Evolutionary conservation across 2,329 filamentous ascomycete genomes (phyloP).

Genomic region (Ophiostoma himal-ulmi): DNA sequence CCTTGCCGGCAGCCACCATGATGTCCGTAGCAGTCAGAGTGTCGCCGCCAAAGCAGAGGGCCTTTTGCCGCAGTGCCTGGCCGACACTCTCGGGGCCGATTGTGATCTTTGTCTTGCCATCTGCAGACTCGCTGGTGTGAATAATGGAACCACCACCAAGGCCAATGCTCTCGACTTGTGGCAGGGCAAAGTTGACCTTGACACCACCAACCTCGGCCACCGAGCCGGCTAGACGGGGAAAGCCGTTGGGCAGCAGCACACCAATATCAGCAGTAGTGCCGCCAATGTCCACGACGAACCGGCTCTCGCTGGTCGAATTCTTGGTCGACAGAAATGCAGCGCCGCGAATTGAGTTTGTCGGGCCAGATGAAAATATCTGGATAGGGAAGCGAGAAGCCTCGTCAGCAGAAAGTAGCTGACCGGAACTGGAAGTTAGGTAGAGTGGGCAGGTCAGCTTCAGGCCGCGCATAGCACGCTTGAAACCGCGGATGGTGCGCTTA

Average conservation of each 20-base stretch:
- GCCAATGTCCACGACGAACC: slow-evolving; percentile 60
- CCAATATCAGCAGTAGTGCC: slow-evolving; percentile 62
- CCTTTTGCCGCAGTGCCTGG: slow-evolving; percentile 45
- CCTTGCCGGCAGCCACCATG: slow-evolving; percentile 32
- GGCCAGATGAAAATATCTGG: slow-evolving; percentile 39
- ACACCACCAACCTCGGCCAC: slow-evolving; percentile 59
- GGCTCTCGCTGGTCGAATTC: slow-evolving; percentile 26
- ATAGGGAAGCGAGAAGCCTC: slow-evolving; percentile 42
- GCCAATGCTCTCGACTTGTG: slow-evolving; percentile 55
- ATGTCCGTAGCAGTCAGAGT: slow-evolving; percentile 56
- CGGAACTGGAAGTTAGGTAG: slow-evolving; percentile 48
- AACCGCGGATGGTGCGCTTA: slow-evolving; percentile 41
- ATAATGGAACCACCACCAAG: slow-evolving; percentile 49
- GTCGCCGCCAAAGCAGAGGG: slow-evolving; percentile 52
- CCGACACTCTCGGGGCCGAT: slow-evolving; percentile 31
- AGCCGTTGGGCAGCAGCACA: slow-evolving; percentile 54
- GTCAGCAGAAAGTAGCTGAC: slow-evolving; percentile 40
- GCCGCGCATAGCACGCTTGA: slow-evolving; percentile 40
- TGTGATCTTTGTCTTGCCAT: slow-evolving; percentile 24
- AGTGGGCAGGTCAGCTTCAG: slow-evolving; percentile 37
- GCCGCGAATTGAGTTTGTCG: slow-evolving; percentile 40
- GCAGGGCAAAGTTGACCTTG: slow-evolving; percentile 54
- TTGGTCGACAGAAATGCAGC: slow-evolving; percentile 41
- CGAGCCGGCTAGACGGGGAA: slow-evolving; percentile 57
- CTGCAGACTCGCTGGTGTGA: neutral